Percentiles rank a stretch among this genome's conserved stretches.
phyloP scores from a whole-genome alignment of 768 basidiomycete genomes.

The Russula foetens region DNA sequence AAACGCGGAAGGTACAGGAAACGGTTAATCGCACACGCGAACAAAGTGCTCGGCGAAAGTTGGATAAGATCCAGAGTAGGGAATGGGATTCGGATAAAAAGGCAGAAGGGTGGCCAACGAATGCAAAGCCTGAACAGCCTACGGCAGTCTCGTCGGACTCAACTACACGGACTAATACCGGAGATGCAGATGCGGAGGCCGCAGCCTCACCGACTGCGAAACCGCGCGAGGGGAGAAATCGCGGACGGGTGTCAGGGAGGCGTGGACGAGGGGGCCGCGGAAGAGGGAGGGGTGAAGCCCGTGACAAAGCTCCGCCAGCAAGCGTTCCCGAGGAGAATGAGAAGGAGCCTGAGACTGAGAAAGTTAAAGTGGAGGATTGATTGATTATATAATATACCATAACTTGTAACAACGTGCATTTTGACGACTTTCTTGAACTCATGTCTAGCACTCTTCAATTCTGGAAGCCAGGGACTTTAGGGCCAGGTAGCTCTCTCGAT shows the following conservation, averaged over 20 bases:
- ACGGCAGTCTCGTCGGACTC: neutral
- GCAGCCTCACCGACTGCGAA: neutral
- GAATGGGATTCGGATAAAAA: conserved; percentile 82
- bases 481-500: conserved; percentile 84
- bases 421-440: neutral
- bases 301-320: neutral
- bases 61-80: conserved; percentile 69
- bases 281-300: conserved; percentile 6
- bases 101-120: conserved; percentile 17
- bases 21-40: conserved; percentile 62
- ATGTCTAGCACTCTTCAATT: conserved; percentile 54
- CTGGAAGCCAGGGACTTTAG: conserved; percentile 85
- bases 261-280: conserved; percentile 12
- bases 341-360: neutral
- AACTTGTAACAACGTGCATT: neutral
- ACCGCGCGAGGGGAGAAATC: neutral
- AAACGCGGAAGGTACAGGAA: conserved; percentile 59
- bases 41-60: conserved; percentile 70
- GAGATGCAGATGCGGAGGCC: neutral
- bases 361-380: neutral
- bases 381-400: conserved; percentile 13
- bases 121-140: neutral
- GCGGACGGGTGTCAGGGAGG: conserved; percentile 1
- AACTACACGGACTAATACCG: conserved; percentile 9
- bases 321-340: neutral